Evolutionary conservation across 208 protist genomes (phyloP).

Genomic region (Crithidia sp.): DNA sequence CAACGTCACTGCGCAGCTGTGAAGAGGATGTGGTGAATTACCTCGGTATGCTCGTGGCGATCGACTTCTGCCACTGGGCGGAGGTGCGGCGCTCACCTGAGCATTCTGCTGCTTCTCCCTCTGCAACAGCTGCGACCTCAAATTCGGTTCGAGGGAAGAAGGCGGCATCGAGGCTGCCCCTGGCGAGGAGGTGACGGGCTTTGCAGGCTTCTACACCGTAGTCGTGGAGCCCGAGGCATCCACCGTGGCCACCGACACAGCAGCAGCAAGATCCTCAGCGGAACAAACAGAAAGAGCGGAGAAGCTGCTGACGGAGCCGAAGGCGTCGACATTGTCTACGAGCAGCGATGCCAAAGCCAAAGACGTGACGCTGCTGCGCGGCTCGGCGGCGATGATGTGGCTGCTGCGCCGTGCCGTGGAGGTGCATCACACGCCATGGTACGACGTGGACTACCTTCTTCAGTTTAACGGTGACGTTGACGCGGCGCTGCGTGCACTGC

Average conservation of each 20-base stretch:
- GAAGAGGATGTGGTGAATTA: constrained; percentile 65
- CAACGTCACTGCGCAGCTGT: constrained; percentile 33
- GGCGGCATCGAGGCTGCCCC: constrained; percentile 20
- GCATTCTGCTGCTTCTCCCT: neutral
- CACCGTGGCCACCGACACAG: too few relatives aligned
- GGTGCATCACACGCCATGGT: constrained; percentile 62
- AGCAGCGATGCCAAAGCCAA: neutral
- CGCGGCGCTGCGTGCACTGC: constrained; percentile 42
- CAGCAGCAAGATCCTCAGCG: too few relatives aligned
- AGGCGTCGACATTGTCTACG: neutral
- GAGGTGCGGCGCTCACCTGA: constrained; percentile 29
- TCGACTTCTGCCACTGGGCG: constrained; percentile 88
- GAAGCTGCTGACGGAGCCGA: constrained; percentile 6
- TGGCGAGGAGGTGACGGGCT: constrained; percentile 46
- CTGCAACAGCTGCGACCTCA: neutral
- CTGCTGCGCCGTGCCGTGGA: constrained; percentile 72
- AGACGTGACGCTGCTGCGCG: constrained; percentile 46
- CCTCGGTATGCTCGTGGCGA: constrained; percentile 79
- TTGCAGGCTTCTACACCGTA: constrained; percentile 63
- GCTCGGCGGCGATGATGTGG: constrained; percentile 82
- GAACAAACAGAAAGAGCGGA: neutral
- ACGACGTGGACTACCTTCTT: constrained; percentile 50
- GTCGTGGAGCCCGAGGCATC: neutral
- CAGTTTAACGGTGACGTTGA: constrained; percentile 39
- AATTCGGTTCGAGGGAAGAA: neutral